Evolutionary conservation across 176 grass and related monocot genomes (phyloP).

Genomic region (Echinochloa phyllopogon): DNA sequence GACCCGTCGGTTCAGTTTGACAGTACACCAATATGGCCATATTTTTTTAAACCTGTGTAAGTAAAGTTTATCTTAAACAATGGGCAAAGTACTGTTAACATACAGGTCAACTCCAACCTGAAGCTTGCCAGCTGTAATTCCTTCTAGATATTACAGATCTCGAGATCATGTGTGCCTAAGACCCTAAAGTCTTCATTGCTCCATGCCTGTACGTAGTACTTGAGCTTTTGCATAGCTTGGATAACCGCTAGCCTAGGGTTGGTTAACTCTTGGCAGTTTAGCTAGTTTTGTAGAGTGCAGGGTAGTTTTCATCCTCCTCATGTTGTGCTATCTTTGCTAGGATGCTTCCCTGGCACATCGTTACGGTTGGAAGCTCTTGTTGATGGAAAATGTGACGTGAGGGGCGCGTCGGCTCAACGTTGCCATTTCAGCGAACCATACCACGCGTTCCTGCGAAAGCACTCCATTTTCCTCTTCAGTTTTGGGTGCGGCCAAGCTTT

Average conservation of each 20-base stretch:
- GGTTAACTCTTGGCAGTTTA: neutral
- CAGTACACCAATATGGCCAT: neutral
- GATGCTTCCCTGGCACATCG: neutral
- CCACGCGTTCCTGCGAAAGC: constrained; percentile 30
- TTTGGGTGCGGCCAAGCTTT: constrained; percentile 31
- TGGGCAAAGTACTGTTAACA: constrained; percentile 19
- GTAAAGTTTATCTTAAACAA: constrained; percentile 22
- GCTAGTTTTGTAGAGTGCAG: neutral
- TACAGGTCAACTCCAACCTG: constrained; percentile 7
- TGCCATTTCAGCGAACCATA: constrained; percentile 37
- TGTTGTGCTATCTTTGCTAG: neutral
- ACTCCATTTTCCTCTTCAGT: neutral
- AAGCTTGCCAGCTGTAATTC: neutral
- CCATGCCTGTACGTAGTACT: neutral
- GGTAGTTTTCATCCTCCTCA: neutral
- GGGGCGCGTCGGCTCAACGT: constrained; percentile 30
- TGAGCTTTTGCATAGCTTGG: neutral
- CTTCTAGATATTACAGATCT: neutral
- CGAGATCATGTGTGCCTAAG: neutral
- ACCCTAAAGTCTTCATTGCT: neutral
- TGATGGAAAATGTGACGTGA: neutral
- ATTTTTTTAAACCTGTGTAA: neutral
- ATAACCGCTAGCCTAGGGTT: neutral
- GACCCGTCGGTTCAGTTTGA: constrained; percentile 38
- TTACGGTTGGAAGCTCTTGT: constrained; percentile 17